Evolutionary conservation across 139 green algal genomes (phyloP).

Genomic region (Micractinium conductrix): DNA sequence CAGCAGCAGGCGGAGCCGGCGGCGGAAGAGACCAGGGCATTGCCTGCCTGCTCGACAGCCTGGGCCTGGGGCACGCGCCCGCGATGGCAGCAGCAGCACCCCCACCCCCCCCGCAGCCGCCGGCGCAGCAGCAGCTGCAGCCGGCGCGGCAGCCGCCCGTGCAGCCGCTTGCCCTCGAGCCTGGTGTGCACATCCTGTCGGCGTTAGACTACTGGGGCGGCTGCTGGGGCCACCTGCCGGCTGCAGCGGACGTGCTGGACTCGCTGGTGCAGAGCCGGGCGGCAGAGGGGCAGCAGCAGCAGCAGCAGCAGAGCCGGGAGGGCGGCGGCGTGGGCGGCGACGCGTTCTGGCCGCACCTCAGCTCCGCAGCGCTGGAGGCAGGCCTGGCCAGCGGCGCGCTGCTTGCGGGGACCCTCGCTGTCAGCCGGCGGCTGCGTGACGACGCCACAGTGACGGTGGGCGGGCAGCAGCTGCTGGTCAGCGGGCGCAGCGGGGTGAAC

Average conservation of each 20-base stretch:
- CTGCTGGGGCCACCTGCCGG: not conserved
- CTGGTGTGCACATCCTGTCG: conserved; percentile 39
- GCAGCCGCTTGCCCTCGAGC: not conserved
- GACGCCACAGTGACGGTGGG: conserved; percentile 38
- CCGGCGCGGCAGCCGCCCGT: not conserved
- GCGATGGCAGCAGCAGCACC: no score
- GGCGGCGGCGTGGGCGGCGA: not conserved
- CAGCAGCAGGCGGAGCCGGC: no score
- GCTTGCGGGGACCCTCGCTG: conserved; percentile 47
- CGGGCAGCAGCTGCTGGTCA: conserved; percentile 41
- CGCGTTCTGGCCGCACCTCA: conserved; percentile 40
- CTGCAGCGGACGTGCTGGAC: conserved; percentile 46
- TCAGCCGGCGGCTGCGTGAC: conserved; percentile 30
- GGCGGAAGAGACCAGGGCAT: no score
- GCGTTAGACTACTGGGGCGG: conserved; percentile 36
- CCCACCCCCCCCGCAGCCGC: not conserved
- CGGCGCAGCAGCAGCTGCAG: not conserved
- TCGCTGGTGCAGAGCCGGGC: conserved; percentile 17
- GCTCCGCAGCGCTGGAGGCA: conserved; percentile 39
- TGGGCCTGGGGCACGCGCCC: not conserved
- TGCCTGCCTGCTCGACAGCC: conserved; percentile 12
- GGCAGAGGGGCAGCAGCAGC: not conserved
- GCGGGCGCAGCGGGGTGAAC: conserved; percentile 49
- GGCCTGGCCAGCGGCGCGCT: conserved; percentile 41
- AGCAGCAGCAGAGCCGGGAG: not conserved